Evolutionary conservation across 352 stramenopile species (phyloP), one percentile per base, ranked within the genome.

Genomic region (Globisporangium rhizosaccharum): DNA sequence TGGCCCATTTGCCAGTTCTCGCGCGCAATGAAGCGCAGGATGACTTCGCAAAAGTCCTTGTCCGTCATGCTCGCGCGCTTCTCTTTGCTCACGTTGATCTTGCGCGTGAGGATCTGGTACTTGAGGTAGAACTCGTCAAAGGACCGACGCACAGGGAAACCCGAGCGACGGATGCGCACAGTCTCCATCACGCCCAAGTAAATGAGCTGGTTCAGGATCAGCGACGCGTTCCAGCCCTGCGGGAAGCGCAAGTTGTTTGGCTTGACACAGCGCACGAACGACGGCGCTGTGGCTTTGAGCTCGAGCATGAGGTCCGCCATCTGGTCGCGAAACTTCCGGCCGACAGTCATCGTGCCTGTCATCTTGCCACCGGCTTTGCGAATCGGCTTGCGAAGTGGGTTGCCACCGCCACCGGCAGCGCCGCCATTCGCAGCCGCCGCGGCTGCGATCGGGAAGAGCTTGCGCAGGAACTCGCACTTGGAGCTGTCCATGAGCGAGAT

Each of bases 261-360:
- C 72, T 97, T 97, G 20, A 97, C 87, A 54, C 89, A 97, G 7
- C 90, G 90, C 44, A 97, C 88, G 60, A 96, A 97, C 9, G 83
- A 92, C n/a, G 90, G 85, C 4, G 71, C 51, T 1, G 86, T 96
- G 3, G 79, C 82, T 54, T 88, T 88, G 0, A 96, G 66, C 61
- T 96, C 84, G 30, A 85, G 62, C 84, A 96, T 96, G 26, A 96
- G 67, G 26, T 93, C 85, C 3, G 79, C 71, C 86, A 96, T 95
- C 59, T 96, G 84, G 47, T 93, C 87, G 20, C 86, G 84, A 66
- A 97, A 97, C 61, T 94, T 93, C 52, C 92, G 87, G 2, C 85
- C 87, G 15, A 96, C 87, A 0, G 87, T 96, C 80, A 92, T 94
- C 0, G 87, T 96, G 25, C 86, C 86, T 20, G 84, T 96, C 86